Base-by-base conservation (phyloP, 306 rosid species). In the Trifolium pratense region DNA sequence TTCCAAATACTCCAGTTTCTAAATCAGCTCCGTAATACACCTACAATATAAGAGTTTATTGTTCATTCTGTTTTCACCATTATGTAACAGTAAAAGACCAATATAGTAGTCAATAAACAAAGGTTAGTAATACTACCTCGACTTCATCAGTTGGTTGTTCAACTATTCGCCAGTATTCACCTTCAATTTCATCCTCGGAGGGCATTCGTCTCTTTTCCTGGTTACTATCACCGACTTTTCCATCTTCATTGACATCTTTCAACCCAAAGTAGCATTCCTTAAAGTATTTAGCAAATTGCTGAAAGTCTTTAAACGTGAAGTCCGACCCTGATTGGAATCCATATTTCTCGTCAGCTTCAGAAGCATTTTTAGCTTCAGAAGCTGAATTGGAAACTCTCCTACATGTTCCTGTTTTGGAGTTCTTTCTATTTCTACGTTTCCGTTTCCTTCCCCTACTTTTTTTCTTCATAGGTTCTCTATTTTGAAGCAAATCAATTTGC, bases 111-210 rank as follows among this genome's bases (percentile, higher is more conserved):
- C 45, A 12, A 31, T 63, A 46, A 40, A 56, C 42, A 49, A 56
- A 36, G 34, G 57, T 49, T 70, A 77, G 53, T 23, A 66, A 43
- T 23, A 45, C 43, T 87, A 94, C 99, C 97, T 94, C 97, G 71
- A 94, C 95, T 77, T 89, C 97, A 40, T 94, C 97, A 1, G 90
- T 89, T 42, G 96, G 94, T 71, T 81, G 85, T 82, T 91, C 97
- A 68, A 94, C 81, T 83, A 94, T 88, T 52, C 97, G 86, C 99
- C 97, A 91, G 85, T 94, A 94, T 82, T 94, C 99, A 77, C 99
- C 99, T 84, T 94, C 99, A 57, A 94, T 90, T 60, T 87, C 91
- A 77, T 87, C 95, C 75, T 79, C 92, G 25, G 96, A 87, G 60
- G 89, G 90, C 42, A 86, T 79, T 86, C 79, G 66, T 81, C 58